Percentiles rank a stretch among this genome's conserved stretches.
phyloP scores from a whole-genome alignment of 768 basidiomycete genomes.

The Infundibulicybe gibba region DNA sequence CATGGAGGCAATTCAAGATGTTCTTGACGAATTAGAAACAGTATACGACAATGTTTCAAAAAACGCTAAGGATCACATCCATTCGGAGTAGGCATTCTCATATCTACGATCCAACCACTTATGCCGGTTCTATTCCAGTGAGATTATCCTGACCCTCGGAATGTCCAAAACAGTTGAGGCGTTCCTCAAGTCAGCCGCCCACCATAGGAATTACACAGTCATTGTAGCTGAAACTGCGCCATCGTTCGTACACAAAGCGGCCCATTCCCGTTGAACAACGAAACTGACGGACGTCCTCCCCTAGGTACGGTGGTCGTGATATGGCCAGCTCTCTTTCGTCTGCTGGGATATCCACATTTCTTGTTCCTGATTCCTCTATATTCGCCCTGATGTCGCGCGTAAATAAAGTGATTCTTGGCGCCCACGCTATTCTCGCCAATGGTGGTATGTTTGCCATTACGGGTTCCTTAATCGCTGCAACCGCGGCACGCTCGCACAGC shows the following conservation, averaged over 20 bases:
- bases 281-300: slow-evolving; percentile 2
- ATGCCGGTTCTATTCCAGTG: slow-evolving; percentile 43
- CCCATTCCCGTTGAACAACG: slow-evolving; percentile 2
- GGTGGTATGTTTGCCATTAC: slow-evolving; percentile 92
- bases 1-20: slow-evolving; percentile 96
- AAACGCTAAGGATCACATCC: slow-evolving; percentile 93
- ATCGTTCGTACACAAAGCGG: slow-evolving; percentile 52
- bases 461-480: slow-evolving; percentile 80
- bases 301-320: slow-evolving; percentile 78
- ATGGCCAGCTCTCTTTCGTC: slow-evolving; percentile 82
- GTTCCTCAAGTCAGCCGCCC: slow-evolving; percentile 89
- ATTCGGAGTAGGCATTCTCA: slow-evolving; percentile 78
- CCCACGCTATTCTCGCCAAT: slow-evolving; percentile 95
- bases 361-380: slow-evolving; percentile 94
- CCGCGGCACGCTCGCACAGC: slow-evolving; percentile 85
- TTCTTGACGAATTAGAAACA: slow-evolving; percentile 92
- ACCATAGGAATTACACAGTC: slow-evolving; percentile 89
- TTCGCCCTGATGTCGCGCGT: slow-evolving; percentile 96
- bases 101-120: neutral
- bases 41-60: slow-evolving; percentile 94
- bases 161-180: slow-evolving; percentile 91
- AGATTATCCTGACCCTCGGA: slow-evolving; percentile 94
- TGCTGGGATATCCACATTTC: slow-evolving; percentile 88
- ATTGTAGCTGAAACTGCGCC: slow-evolving; percentile 96
- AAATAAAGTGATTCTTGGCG: slow-evolving; percentile 93